Evolutionary conservation across 805 yeast genomes (phyloP), one percentile per base, ranked within the genome.

Genomic region (Saccharomycopsis microspora): DNA sequence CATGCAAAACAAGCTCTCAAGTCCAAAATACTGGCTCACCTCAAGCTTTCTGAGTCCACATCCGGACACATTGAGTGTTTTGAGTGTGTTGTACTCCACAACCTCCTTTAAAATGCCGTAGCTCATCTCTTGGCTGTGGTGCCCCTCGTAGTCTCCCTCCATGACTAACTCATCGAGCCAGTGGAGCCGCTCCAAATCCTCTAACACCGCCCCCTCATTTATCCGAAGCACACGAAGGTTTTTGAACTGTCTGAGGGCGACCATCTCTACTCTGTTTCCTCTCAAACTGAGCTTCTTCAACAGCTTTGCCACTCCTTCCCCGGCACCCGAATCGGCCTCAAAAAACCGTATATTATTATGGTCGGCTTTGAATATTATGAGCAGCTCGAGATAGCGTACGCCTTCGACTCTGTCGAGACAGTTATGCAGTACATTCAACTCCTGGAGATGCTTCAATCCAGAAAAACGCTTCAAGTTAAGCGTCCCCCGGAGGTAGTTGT

Each of bases 161-260:
- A 52, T 41, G 35, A 47, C 36, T 5, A 52, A 27, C 41, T 52
- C 55, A 8, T 52, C 55, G 7, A 52, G 38, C 35, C 44, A 39
- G 29, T 47, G 45, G 3, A 47, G 30, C 32, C 35, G 42, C 8
- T 43, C 19, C 5, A 47, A 39, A 36, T 52, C 45, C 5, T 8
- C 33, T 31, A 52, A 10, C 8, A 43, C n/a, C 4, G 42, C 43
- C 46, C 68, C 67, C 3, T 72, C 72, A 54, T 70, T 73, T 10
- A 69, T 53, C 47, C 73, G 58, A 35, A 71, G 57, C 5, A 62
- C 61, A 42, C 54, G 41, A 3, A 52, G 30, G 28, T 41, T 45
- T 47, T 32, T 47, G 30, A 50, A 52, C 38, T 39, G 32, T 4
- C 28, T 11, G 6, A 47, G 32, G 34, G 49, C 47, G 11, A 52